Base-by-base conservation (phyloP, 2,329 filamentous ascomycete genomes). In the Fusarium torreyae region DNA sequence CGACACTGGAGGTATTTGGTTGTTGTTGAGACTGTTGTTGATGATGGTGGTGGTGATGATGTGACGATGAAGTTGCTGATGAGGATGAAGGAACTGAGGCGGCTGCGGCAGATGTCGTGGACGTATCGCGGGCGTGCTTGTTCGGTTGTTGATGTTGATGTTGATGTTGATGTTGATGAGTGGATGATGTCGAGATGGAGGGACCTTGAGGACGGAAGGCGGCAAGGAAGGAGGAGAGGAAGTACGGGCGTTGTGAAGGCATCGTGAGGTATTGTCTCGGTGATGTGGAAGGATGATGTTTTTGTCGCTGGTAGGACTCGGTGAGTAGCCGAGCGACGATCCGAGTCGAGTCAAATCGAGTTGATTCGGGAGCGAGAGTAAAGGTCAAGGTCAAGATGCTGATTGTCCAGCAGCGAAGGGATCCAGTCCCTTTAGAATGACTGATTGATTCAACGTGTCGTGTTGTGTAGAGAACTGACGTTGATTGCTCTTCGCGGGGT, bases 141-240 rank as follows among this genome's bases (percentile, higher is more conserved):
- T 80, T 81, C 48, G 81, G 66, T 68, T 65, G 43, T 74, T 67
- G 48, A 75, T 75, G 55, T 69, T 73, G 48, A 75, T 65, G 43
- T 74, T 67, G 48, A 75, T 75, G 55, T 69, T 73, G 48, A 75
- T 75, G 55, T 69, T 73, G 26, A 72, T 36, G 34, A 36, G 34
- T 7, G 15, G 70, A 69, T 74, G 68, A 22, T 50, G 71, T 75
- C 68, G 73, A 76, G 75, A 77, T 73, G 42, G 81, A 69, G 20
- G 82, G 77, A 14, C 79, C 75, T 72, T 83, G 83, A 40, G 74
- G 73, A 60, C 85, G 84, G 75, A 87, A 86, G 77, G 85, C 84
- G 76, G 85, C 83, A 77, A 87, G 82, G 79, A 87, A 86, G 73
- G 83, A 84, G 46, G 85, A 86, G 73, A 87, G 83, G 79, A 87